Conservation (phyloP, 73 alveolate genomes). For the Stentor roeselii region DNA sequence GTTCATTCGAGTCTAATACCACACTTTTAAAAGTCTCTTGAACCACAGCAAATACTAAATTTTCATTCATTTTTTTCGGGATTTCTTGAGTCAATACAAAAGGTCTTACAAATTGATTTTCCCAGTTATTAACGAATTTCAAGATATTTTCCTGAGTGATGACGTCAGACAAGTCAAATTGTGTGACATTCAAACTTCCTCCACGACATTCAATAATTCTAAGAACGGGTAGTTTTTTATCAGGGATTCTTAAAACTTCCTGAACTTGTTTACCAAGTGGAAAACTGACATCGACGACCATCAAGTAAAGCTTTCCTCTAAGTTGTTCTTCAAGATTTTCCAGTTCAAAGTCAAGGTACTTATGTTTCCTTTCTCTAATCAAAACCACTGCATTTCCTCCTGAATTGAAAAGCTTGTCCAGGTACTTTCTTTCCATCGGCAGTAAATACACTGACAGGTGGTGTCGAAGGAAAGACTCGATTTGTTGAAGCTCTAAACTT, state of each 20-base stretch:
- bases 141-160: not conserved
- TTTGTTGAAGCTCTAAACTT: not conserved
- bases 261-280: not conserved
- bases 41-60: not conserved
- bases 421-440: not conserved
- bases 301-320: not conserved
- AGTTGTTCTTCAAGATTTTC: not conserved
- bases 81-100: not conserved
- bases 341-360: not conserved
- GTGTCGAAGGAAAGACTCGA: not conserved
- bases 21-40: not conserved
- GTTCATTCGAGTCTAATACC: not conserved
- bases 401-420: slow-evolving; percentile 4
- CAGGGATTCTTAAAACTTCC: not conserved
- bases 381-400: not conserved
- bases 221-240: not conserved
- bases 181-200: not conserved
- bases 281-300: not conserved
- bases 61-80: slow-evolving; percentile 4
- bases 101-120: not conserved
- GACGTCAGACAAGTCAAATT: not conserved
- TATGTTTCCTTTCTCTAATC: not conserved
- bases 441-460: not conserved
- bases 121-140: not conserved
- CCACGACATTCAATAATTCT: not conserved